Base-by-base conservation (phyloP, 2,329 filamentous ascomycete species). In the Fusarium duplospermum region DNA sequence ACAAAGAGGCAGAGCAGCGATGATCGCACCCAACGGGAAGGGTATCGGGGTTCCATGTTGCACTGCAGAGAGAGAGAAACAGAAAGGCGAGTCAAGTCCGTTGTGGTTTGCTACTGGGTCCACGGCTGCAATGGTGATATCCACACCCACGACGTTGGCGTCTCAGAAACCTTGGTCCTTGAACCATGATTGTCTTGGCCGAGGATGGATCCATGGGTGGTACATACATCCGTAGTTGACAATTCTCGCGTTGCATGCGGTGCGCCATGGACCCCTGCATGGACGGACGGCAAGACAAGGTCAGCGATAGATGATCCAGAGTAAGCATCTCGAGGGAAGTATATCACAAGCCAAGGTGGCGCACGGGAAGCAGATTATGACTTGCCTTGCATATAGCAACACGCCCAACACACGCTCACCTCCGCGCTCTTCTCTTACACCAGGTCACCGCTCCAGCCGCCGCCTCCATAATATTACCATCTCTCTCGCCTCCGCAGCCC, bases 81-180 rank as follows among this genome's bases (percentile, higher is more conserved):
- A 65, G 52, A 57, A 57, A 47, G 10, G 29, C 62, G 66, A 72
- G 71, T 68, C 76, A 75, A 75, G 71, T 63, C 61, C 65, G 24
- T n/a, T n/a, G 45, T 29, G 64, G 54, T 11, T 20, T 54, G 60
- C 54, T 47, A 67, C 66, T 75, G 65, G 71, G 42, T 40, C 74
- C 66, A 76, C 59, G 67, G 56, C 58, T 47, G 67, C 13, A 20
- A 36, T 58, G 31, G 40, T 50, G 40, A 58, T 70, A 71, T 67
- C 67, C 62, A 69, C 76, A 71, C 66, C 62, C 66, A 65, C 64
- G 36, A 68, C 64, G 58, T 38, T 62, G 59, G 56, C 56, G 69
- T 69, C 71, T 65, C 54, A 66, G 62, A 56, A 24, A 59, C 47
- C 42, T 64, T 61, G 54, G 65, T 38, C 59, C 58, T 62, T 70